Conservation (phyloP, 1,284 basidiomycete species). For the Ceratobasidium sp. region DNA sequence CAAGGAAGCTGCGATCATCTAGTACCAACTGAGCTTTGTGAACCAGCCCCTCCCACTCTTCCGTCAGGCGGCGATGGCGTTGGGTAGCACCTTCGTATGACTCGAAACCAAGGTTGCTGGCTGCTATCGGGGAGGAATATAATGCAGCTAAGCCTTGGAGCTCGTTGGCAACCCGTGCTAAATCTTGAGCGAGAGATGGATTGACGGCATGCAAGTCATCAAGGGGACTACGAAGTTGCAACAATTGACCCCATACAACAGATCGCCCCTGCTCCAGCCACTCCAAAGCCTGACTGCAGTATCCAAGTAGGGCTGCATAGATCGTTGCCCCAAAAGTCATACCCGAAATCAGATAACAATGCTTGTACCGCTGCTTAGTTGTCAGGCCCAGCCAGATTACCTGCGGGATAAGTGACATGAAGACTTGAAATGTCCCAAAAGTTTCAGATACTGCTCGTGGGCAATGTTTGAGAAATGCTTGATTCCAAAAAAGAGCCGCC, state of each 20-base stretch:
- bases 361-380: too few relatives aligned
- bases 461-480: too few relatives aligned
- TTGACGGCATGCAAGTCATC: slow-evolving; percentile 14
- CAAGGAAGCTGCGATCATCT: slow-evolving; percentile 5
- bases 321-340: too few relatives aligned
- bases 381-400: too few relatives aligned
- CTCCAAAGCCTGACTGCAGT: slow-evolving; percentile 35
- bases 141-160: slow-evolving; percentile 13
- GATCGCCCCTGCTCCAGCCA: slow-evolving; percentile 43
- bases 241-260: neutral
- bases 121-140: neutral
- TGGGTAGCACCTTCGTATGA: slow-evolving; percentile 20
- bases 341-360: too few relatives aligned
- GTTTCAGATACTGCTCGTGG: too few relatives aligned
- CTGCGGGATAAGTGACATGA: too few relatives aligned
- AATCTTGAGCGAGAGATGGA: slow-evolving; percentile 29
- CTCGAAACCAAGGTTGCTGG: too few relatives aligned
- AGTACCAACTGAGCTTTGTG: slow-evolving; percentile 17
- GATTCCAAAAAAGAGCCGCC: too few relatives aligned
- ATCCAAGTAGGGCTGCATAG: neutral
- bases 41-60: slow-evolving; percentile 39
- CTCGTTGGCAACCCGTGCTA: slow-evolving; percentile 12
- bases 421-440: too few relatives aligned
- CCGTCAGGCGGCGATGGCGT: slow-evolving; percentile 30
- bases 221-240: slow-evolving; percentile 14